Evolutionary conservation across 371 early-diverging fungal species (phyloP).

Genomic region (Mucor velutinosus): DNA sequence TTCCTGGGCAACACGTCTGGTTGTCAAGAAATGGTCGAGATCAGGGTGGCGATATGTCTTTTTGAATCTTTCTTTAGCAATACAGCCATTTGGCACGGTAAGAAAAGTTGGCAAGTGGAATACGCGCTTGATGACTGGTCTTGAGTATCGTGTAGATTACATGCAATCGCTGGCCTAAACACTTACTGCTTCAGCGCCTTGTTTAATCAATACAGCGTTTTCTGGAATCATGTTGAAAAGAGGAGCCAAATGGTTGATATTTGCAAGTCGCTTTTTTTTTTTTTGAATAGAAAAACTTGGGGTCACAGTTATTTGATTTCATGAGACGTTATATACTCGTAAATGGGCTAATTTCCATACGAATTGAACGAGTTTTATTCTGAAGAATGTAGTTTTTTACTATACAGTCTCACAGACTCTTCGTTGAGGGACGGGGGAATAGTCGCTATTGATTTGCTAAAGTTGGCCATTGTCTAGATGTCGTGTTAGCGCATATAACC

Average conservation of each 20-base stretch:
- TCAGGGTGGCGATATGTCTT: conserved; percentile 93
- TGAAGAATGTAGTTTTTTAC: conserved; percentile 18
- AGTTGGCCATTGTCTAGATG: conserved; percentile 21
- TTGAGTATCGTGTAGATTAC: background rate
- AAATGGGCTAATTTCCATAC: no score
- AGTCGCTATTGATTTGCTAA: conserved; percentile 15
- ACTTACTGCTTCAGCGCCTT: conserved; percentile 43
- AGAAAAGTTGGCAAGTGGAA: conserved; percentile 24
- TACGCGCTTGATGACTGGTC: conserved; percentile 18
- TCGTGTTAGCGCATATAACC: background rate
- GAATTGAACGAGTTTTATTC: no score
- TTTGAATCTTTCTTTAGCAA: conserved; percentile 76
- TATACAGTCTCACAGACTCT: conserved; percentile 15
- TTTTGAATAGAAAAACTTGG: background rate
- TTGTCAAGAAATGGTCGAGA: conserved; percentile 84
- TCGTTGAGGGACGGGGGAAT: conserved; percentile 26
- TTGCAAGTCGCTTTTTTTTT: background rate
- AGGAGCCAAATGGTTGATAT: no score
- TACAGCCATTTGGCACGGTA: conserved; percentile 33
- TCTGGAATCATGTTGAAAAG: conserved; percentile 16
- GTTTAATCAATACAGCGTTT: conserved; percentile 33
- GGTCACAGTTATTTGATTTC: no score
- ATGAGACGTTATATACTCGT: no score
- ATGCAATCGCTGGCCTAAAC: background rate
- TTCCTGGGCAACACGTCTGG: conserved; percentile 78